Base-by-base conservation (phyloP, 306 rosid genomes). In the Cyclanthera cordifolia region DNA sequence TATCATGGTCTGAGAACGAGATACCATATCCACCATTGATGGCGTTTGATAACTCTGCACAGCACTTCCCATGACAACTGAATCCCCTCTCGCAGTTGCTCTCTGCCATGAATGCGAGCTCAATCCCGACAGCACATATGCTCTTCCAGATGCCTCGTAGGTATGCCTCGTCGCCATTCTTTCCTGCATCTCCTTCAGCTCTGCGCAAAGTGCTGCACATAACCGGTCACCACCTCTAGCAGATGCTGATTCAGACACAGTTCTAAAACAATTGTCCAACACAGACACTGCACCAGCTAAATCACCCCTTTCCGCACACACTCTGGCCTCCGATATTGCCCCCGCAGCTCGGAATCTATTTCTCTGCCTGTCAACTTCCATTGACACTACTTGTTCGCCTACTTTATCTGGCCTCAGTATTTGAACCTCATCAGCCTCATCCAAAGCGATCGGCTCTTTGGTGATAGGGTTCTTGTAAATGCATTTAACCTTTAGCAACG, bases 101-200 rank as follows among this genome's bases (percentile, higher is more conserved):
- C 99, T 80, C 76, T 93, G 96, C 95, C 85, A 78, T 78, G 91
- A 89, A 73, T 93, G 99, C 23, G 96, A 86, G 80, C 96, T 86
- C 82, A 93, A 48, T 55, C 96, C 96, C 27, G 99, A 93, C 43
- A 93, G 55, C 53, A 93, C 87, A 53, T 93, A 90, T 28, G 96
- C 96, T 73, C 96, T 82, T 71, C 99, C 99, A 8, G 96, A 86
- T 1, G 89, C 78, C 79, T 93, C 96, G 2, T 93, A 93, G 9
- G 84, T 78, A 3, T 78, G 88, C 1, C 71, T 87, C 72, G 76
- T 93, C 4, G 90, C 91, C 96, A 93, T 93, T 75, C 99, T 87
- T 12, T 90, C 95, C 46, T 89, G 87, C 95, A 90, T 93, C 81
- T 89, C 99, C 85, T 84, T 93, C 32, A 93, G 74, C 76, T 90